Conservation (phyloP, 2,329 filamentous ascomycete species). For the Tolypocladium inflatum region DNA sequence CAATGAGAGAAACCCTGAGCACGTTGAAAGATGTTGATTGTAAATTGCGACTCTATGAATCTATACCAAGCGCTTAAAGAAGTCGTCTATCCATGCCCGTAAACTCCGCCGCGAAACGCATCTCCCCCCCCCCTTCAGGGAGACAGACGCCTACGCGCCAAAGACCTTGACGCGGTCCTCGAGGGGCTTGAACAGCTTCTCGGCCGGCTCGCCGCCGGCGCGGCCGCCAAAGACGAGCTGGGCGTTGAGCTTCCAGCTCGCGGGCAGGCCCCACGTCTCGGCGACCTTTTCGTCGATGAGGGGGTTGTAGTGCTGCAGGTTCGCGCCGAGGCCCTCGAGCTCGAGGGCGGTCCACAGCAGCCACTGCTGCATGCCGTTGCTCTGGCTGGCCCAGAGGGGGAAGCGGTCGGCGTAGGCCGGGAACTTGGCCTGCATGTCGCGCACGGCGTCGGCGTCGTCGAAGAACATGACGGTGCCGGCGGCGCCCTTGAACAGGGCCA, state of each 20-base stretch:
- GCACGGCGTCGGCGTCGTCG: constrained; percentile 62
- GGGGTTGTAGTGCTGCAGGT: constrained; percentile 91
- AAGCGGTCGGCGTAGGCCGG: constrained; percentile 72
- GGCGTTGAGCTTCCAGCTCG: constrained; percentile 66
- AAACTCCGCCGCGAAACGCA: not conserved
- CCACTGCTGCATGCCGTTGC: constrained; percentile 70
- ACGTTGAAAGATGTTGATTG: not conserved
- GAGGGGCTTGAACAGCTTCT: constrained; percentile 56
- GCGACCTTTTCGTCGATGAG: constrained; percentile 66
- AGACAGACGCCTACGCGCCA: constrained; percentile 27
- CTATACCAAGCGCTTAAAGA: constrained; percentile 6
- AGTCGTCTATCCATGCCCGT: not conserved
- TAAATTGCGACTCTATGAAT: not conserved
- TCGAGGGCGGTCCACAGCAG: constrained; percentile 74
- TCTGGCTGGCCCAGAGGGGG: constrained; percentile 66
- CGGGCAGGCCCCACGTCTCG: constrained; percentile 59
- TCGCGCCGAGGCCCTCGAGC: constrained; percentile 75
- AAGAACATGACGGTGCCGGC: constrained; percentile 86
- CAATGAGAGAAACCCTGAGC: no score
- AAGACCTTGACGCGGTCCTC: constrained; percentile 60
- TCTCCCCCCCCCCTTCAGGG: no score
- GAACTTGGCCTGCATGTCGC: constrained; percentile 58
- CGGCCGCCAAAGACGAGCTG: constrained; percentile 77
- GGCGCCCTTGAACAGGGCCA: constrained; percentile 53
- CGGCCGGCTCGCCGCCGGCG: constrained; percentile 41